Percentiles rank a stretch among this genome's conserved stretches.
Evolutionary conservation across 2,329 filamentous ascomycete genomes (phyloP).

Genomic region (Aspergillus fumigatiaffinis): DNA sequence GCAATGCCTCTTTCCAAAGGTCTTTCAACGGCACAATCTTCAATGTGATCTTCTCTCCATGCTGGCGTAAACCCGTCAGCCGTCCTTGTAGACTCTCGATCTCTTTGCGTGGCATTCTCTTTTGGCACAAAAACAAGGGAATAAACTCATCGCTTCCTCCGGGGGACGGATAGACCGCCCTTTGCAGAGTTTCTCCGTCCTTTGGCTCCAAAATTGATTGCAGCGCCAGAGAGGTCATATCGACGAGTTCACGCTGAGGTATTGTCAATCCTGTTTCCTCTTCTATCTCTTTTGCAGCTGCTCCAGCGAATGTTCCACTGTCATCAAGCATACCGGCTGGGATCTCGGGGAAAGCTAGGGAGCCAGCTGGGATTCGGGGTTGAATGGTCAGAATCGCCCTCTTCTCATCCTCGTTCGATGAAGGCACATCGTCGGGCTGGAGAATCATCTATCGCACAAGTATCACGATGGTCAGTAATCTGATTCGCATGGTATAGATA

Average conservation of each 20-base stretch:
- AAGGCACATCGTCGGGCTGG: slow-evolving; percentile 48
- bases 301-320: slow-evolving; percentile 50
- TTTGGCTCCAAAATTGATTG: slow-evolving; percentile 13
- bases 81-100: slow-evolving; percentile 51
- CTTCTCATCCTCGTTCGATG: slow-evolving; percentile 40
- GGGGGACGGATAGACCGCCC: slow-evolving; percentile 51
- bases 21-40: slow-evolving; percentile 50
- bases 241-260: slow-evolving; percentile 46
- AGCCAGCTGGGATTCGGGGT: slow-evolving; percentile 54
- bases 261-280: slow-evolving; percentile 56
- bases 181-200: slow-evolving; percentile 39
- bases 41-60: slow-evolving; percentile 58
- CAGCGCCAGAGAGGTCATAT: slow-evolving; percentile 52
- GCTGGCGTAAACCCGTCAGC: slow-evolving; percentile 51
- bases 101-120: slow-evolving; percentile 45
- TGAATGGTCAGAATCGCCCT: slow-evolving; percentile 54
- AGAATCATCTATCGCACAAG: slow-evolving; percentile 46
- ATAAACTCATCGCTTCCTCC: slow-evolving; percentile 59
- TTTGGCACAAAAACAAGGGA: slow-evolving; percentile 54
- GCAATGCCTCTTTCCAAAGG: slow-evolving; percentile 51
- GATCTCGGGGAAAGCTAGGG: slow-evolving; percentile 53
- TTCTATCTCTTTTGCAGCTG: slow-evolving; percentile 54
- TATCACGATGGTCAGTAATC: slow-evolving; percentile 1
- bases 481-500: not conserved
- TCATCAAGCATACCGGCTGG: slow-evolving; percentile 61